Evolutionary conservation across 2,329 filamentous ascomycete species (phyloP).

Genomic region (Neopestalotiopsis sp.): DNA sequence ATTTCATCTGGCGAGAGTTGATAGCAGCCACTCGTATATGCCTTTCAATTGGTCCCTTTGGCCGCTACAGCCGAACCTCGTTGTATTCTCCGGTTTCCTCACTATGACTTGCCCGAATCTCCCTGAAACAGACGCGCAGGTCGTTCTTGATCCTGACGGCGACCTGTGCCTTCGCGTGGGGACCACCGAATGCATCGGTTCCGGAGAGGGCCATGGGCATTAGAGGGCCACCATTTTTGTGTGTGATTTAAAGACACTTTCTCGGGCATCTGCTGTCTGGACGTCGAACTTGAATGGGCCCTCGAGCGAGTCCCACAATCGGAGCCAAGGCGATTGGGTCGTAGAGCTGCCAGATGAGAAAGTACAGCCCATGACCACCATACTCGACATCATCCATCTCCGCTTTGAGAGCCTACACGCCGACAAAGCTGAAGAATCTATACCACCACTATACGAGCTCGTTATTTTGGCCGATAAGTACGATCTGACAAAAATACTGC

Average conservation of each 20-base stretch:
- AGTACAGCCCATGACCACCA: constrained; percentile 32
- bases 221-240: constrained; percentile 23
- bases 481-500: constrained; percentile 31
- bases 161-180: constrained; percentile 28
- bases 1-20: no score
- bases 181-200: background rate
- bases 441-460: constrained; percentile 30
- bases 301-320: constrained; percentile 29
- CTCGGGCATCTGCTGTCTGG: constrained; percentile 30
- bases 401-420: constrained; percentile 25
- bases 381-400: constrained; percentile 39
- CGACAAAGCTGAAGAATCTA: no score
- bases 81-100: background rate
- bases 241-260: constrained; percentile 31
- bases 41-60: no score
- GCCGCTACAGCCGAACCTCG: background rate
- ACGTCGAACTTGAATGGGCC: constrained; percentile 32
- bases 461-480: constrained; percentile 38
- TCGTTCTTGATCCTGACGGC: constrained; percentile 28
- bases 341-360: constrained; percentile 38
- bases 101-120: background rate
- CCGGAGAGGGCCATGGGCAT: background rate
- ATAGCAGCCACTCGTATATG: no score
- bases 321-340: constrained; percentile 26
- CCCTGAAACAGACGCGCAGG: background rate